A percentile compares a stretch with the other conserved stretches of the same genome.
phyloP scores from a whole-genome alignment of 2,329 filamentous ascomycete genomes.

The Rachicladosporium sp. region DNA sequence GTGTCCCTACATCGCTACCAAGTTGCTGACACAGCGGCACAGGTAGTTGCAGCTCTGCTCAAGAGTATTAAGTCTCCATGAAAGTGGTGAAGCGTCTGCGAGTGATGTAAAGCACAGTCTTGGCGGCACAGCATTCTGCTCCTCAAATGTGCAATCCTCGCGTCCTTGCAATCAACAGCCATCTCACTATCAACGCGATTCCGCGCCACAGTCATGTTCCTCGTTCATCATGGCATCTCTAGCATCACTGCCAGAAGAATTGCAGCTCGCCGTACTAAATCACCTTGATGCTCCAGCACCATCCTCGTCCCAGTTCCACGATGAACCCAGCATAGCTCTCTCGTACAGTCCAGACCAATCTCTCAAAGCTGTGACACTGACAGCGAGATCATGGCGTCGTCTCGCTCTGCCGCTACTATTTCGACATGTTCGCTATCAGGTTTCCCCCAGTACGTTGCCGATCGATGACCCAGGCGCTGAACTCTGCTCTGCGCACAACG shows the following conservation, averaged over 20 bases:
- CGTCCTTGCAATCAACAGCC: too few relatives aligned
- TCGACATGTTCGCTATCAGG: slow-evolving; percentile 34
- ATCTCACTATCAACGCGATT: too few relatives aligned
- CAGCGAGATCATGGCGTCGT: slow-evolving; percentile 42
- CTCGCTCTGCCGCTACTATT: slow-evolving; percentile 46
- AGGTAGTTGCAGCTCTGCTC: too few relatives aligned
- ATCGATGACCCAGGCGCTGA: slow-evolving; percentile 1
- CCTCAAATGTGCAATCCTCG: too few relatives aligned
- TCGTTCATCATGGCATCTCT: slow-evolving; percentile 5
- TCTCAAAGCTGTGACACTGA: slow-evolving; percentile 46
- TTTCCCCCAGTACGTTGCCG: slow-evolving; percentile 1
- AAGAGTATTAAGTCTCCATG: too few relatives aligned
- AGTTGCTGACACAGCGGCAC: too few relatives aligned
- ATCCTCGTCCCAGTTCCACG: slow-evolving; percentile 36
- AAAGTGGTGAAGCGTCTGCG: too few relatives aligned
- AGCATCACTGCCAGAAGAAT: slow-evolving; percentile 45
- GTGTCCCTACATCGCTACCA: too few relatives aligned
- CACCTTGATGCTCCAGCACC: slow-evolving; percentile 40
- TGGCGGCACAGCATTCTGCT: too few relatives aligned
- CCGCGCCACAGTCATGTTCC: too few relatives aligned
- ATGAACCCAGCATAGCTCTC: slow-evolving; percentile 37
- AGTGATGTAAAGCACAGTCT: too few relatives aligned
- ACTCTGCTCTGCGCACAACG: slow-evolving; percentile 9
- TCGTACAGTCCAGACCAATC: slow-evolving; percentile 24
- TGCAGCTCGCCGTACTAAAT: slow-evolving; percentile 46